These are phyloP conservation scores for Pouteria campechiana DNA, from an alignment of 179 eudicot genomes.

Conservation along the genomic window DNA sequence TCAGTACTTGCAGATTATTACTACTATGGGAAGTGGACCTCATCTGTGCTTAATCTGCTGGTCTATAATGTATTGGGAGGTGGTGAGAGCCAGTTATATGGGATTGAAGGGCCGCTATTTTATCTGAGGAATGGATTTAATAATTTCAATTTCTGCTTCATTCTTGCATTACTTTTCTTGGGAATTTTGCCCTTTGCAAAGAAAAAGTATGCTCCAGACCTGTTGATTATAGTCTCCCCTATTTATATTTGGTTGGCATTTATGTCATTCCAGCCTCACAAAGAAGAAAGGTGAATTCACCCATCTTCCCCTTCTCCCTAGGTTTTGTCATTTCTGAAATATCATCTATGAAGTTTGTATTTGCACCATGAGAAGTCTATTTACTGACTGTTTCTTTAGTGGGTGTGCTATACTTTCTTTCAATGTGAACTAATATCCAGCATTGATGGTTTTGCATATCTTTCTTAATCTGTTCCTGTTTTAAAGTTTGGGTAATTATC, in stretches of 20 bases:
- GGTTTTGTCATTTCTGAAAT: too few species aligned
- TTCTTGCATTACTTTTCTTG: conserved; percentile 80
- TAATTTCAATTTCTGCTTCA: conserved; percentile 82
- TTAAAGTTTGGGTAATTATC: too few species aligned
- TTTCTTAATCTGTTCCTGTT: too few species aligned
- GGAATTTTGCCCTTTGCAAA: conserved; percentile 42
- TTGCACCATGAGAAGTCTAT: too few species aligned
- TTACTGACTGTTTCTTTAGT: too few species aligned
- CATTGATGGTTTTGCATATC: too few species aligned
- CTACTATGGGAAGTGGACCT: conserved; percentile 82
- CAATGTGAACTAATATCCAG: too few species aligned
- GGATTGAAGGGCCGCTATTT: conserved; percentile 77
- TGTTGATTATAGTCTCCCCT: conserved; percentile 64
- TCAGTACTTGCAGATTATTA: conserved; percentile 55
- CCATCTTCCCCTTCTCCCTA: too few species aligned
- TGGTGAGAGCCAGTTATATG: conserved; percentile 97
- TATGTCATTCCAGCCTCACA: conserved; percentile 98
- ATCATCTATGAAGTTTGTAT: too few species aligned
- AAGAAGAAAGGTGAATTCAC: conserved; percentile 97
- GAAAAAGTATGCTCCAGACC: conserved; percentile 72
- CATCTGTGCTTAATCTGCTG: conserved; percentile 79
- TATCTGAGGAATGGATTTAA: conserved; percentile 85
- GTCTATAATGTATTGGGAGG: conserved; percentile 85
- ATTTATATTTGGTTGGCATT: conserved; percentile 87
- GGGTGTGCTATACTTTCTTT: too few species aligned